phyloP scores from a whole-genome alignment of 2,329 filamentous ascomycete species.

The Colletotrichum sojae region DNA sequence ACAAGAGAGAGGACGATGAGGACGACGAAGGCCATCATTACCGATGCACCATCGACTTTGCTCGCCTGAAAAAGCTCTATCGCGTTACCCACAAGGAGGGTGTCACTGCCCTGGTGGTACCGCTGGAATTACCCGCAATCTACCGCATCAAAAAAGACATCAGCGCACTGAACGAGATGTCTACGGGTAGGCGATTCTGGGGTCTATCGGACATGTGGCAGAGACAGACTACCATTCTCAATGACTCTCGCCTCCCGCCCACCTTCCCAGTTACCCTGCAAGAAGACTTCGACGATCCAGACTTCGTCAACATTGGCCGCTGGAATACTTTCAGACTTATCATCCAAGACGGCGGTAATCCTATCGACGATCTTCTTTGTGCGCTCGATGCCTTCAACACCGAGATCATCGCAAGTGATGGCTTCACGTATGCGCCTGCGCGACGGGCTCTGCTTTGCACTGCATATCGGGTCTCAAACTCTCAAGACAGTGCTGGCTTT shows the following conservation, averaged over 20 bases:
- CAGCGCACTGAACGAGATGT: slow-evolving; percentile 42
- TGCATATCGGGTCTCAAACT: background rate
- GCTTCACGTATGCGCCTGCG: slow-evolving; percentile 57
- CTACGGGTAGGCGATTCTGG: slow-evolving; percentile 50
- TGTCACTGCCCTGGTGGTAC: slow-evolving; percentile 10
- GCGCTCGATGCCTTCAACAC: slow-evolving; percentile 83
- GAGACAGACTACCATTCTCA: slow-evolving; percentile 62
- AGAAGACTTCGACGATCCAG: slow-evolving; percentile 50
- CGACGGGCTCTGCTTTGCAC: slow-evolving; percentile 22
- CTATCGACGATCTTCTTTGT: slow-evolving; percentile 60
- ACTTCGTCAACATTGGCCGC: slow-evolving; percentile 66
- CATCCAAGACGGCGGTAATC: slow-evolving; percentile 49
- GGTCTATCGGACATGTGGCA: slow-evolving; percentile 61
- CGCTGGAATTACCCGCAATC: slow-evolving; percentile 27
- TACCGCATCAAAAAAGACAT: slow-evolving; percentile 36
- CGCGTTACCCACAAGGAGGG: slow-evolving; percentile 47
- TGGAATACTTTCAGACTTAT: slow-evolving; percentile 70
- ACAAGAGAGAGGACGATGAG: slow-evolving; percentile 39
- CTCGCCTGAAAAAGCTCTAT: slow-evolving; percentile 61
- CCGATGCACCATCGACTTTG: slow-evolving; percentile 61
- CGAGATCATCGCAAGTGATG: slow-evolving; percentile 55
- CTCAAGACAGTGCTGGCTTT: background rate
- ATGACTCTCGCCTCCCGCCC: slow-evolving; percentile 50
- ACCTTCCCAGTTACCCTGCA: slow-evolving; percentile 56
- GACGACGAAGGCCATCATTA: slow-evolving; percentile 48